phyloP scores from a whole-genome alignment of 1,284 basidiomycete genomes.

The Phenoliferia sp. region DNA sequence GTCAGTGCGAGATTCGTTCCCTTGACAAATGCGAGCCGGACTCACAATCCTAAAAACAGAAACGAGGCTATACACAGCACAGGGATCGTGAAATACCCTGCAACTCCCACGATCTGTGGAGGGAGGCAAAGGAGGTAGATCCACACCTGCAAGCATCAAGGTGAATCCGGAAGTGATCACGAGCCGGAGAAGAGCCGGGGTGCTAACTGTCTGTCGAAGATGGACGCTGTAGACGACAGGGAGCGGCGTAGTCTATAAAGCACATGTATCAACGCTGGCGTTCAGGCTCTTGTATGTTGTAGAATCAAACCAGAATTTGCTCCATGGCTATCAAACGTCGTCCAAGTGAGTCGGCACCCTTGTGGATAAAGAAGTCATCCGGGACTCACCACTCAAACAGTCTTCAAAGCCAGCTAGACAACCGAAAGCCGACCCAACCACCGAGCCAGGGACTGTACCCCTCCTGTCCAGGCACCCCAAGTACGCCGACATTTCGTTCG shows the following conservation, averaged over 20 bases:
- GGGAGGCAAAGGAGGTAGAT: constrained; percentile 2
- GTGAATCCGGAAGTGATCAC: background rate
- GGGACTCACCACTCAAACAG: background rate
- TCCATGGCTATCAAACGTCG: background rate
- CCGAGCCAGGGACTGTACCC: background rate
- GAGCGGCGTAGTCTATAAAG: background rate
- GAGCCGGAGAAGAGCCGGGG: background rate
- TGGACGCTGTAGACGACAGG: constrained; percentile 3
- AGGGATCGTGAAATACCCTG: background rate
- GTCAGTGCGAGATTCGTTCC: background rate
- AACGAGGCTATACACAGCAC: background rate
- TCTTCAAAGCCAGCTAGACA: background rate
- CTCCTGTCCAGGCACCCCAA: background rate
- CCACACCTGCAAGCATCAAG: background rate
- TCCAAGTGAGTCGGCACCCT: background rate
- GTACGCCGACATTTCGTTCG: background rate
- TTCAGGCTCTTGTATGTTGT: too few species aligned
- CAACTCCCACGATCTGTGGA: background rate
- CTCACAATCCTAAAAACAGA: constrained; percentile 4
- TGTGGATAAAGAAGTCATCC: background rate
- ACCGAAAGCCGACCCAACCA: background rate
- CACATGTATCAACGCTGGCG: too few species aligned
- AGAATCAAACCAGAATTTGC: background rate
- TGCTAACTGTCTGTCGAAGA: background rate
- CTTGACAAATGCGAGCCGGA: background rate